phyloP scores from a whole-genome alignment of 2,329 filamentous ascomycete genomes.

The Paraphaeosphaeria sporulosa region DNA sequence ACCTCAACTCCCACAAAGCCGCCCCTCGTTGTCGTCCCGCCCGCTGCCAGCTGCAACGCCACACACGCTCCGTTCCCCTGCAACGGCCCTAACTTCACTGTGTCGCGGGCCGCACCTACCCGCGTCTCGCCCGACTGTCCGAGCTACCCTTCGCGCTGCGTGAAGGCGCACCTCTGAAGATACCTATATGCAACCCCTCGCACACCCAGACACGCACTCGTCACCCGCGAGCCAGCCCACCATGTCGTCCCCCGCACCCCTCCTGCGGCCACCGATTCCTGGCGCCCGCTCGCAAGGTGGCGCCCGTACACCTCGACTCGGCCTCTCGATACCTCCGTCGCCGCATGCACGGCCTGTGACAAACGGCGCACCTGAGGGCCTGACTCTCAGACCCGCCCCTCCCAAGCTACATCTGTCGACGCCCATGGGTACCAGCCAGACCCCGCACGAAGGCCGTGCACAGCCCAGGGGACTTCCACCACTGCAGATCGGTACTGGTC shows the following conservation, averaged over 20 bases:
- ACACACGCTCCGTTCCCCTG: slow-evolving; percentile 13
- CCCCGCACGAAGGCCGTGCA: slow-evolving; percentile 72
- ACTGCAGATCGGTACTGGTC: slow-evolving; percentile 60
- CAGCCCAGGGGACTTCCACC: slow-evolving; percentile 61
- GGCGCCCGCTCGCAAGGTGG: slow-evolving; percentile 66
- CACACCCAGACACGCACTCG: slow-evolving; percentile 26
- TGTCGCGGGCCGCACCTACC: slow-evolving; percentile 17
- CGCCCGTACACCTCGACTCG: slow-evolving; percentile 76
- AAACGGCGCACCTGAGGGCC: slow-evolving; percentile 58
- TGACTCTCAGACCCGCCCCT: slow-evolving; percentile 64
- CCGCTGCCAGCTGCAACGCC: slow-evolving; percentile 14
- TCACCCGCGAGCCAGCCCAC: slow-evolving; percentile 47
- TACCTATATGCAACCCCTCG: slow-evolving; percentile 35
- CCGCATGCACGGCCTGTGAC: slow-evolving; percentile 83
- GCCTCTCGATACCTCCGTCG: slow-evolving; percentile 88
- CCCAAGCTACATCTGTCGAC: slow-evolving; percentile 87
- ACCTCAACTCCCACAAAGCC: slow-evolving; percentile 25
- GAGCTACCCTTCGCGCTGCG: neutral
- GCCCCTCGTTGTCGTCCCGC: slow-evolving; percentile 24
- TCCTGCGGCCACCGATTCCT: slow-evolving; percentile 83
- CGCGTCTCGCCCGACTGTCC: neutral
- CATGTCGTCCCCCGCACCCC: slow-evolving; percentile 79
- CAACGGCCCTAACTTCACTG: slow-evolving; percentile 19
- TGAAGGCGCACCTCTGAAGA: slow-evolving; percentile 6
- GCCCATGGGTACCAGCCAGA: slow-evolving; percentile 80